phyloP scores from a whole-genome alignment of 1,139 yeast genomes.

The Kodamaea plutei region DNA sequence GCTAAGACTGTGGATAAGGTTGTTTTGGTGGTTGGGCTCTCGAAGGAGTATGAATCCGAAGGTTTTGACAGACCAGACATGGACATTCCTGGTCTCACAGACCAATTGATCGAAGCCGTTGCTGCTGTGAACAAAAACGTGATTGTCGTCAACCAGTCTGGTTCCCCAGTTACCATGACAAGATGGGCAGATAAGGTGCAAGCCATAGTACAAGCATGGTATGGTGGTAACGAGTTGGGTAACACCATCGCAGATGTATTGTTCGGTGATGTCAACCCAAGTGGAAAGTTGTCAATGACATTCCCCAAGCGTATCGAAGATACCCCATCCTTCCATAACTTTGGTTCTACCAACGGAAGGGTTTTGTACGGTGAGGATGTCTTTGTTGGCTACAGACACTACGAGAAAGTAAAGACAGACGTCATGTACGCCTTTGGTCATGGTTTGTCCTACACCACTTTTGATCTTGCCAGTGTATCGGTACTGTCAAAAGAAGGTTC shows the following conservation, averaged over 20 bases:
- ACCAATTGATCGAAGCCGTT: slow-evolving; percentile 45
- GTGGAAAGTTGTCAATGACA: slow-evolving; percentile 24
- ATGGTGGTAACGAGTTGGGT: slow-evolving; percentile 31
- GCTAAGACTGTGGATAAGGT: slow-evolving; percentile 45
- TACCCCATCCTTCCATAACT: slow-evolving; percentile 20
- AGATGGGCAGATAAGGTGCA: slow-evolving; percentile 46
- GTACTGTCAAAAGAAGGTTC: slow-evolving; percentile 12
- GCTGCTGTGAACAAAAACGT: slow-evolving; percentile 46
- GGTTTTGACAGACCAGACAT: slow-evolving; percentile 9
- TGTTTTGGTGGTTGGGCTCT: slow-evolving; percentile 41
- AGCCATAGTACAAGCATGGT: slow-evolving; percentile 49
- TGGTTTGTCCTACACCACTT: slow-evolving; percentile 56
- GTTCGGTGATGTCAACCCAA: slow-evolving; percentile 25
- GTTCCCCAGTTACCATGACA: slow-evolving; percentile 59
- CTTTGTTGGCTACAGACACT: slow-evolving; percentile 57
- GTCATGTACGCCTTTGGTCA: slow-evolving; percentile 58
- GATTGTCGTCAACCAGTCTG: slow-evolving; percentile 55
- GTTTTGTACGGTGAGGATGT: slow-evolving; percentile 54
- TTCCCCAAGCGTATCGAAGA: slow-evolving; percentile 21
- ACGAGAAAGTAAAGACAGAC: slow-evolving; percentile 43
- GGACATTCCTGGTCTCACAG: slow-evolving; percentile 37
- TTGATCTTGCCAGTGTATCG: slow-evolving; percentile 18
- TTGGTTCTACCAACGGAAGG: slow-evolving; percentile 31
- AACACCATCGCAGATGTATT: slow-evolving; percentile 26
- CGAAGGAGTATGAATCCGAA: slow-evolving; percentile 43